A percentile compares a stretch with the other conserved stretches of the same genome.
These are phyloP conservation scores for Priceomyces medius DNA, from an alignment of 805 yeast genomes.

Conservation along the genomic window DNA sequence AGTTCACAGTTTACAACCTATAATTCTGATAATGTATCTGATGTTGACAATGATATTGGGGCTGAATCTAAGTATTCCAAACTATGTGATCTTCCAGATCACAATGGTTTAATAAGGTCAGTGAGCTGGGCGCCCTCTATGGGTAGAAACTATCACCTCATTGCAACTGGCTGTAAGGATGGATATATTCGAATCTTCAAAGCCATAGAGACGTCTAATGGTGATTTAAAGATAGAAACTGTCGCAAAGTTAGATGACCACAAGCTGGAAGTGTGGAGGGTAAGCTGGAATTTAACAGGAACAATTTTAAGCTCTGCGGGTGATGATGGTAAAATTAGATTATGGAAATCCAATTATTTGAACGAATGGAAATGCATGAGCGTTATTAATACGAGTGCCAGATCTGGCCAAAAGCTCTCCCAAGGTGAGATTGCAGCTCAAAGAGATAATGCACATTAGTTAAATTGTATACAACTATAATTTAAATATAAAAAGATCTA, in stretches of 20 bases:
- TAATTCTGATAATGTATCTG: slow-evolving; percentile 7
- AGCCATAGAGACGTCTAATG: slow-evolving; percentile 46
- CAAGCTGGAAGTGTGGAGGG: slow-evolving; percentile 92
- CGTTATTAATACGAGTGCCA: slow-evolving; percentile 41
- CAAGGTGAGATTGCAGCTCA: slow-evolving; percentile 12
- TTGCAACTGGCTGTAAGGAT: slow-evolving; percentile 96
- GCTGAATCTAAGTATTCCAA: slow-evolving; percentile 42
- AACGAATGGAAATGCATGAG: slow-evolving; percentile 92
- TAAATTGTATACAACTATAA: slow-evolving; percentile 2
- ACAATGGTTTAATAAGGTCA: slow-evolving; percentile 80
- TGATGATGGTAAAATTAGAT: slow-evolving; percentile 86
- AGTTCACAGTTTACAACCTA: slow-evolving; percentile 5
- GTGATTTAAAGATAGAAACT: slow-evolving; percentile 49
- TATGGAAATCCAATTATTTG: slow-evolving; percentile 87
- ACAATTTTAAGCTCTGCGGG: slow-evolving; percentile 91
- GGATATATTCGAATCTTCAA: slow-evolving; percentile 87
- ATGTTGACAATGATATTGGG: slow-evolving; percentile 13
- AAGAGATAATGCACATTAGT: slow-evolving; percentile 4
- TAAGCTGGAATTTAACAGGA: slow-evolving; percentile 92
- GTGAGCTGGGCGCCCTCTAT: slow-evolving; percentile 96
- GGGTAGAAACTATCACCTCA: slow-evolving; percentile 82
- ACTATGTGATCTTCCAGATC: slow-evolving; percentile 74
- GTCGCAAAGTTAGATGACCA: slow-evolving; percentile 74
- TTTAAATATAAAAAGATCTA: not conserved
- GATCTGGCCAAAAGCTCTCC: slow-evolving; percentile 20